Base-by-base conservation (phyloP, 1,139 yeast genomes). In the Eremothecium cymbalariae region DNA sequence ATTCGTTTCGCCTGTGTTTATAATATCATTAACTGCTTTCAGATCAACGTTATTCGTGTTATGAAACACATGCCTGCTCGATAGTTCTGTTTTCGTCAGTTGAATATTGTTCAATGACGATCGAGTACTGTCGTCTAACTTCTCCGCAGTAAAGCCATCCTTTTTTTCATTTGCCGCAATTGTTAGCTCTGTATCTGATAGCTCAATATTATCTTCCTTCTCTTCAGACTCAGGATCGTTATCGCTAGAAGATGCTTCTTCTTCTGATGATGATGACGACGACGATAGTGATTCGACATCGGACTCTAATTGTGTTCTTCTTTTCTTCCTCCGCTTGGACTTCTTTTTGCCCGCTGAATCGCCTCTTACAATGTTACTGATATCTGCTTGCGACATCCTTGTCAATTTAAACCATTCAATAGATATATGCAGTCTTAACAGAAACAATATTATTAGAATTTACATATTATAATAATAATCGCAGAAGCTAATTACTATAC, bases 221-320 rank as follows among this genome's bases (percentile, higher is more conserved):
- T 41, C 43, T 7, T 36, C 38, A 7, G 9, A 34, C 6, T 30
- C 35, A 12, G 34, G 47, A n/a, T 31, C 27, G 23, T 36, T 50
- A n/a, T n/a, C n/a, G n/a, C n/a, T n/a, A n/a, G n/a, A n/a, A n/a
- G n/a, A n/a, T 4, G 33, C 20, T 21, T 44, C 49, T 12, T 43
- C 36, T 20, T 49, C 58, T 21, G 40, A 38, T 7, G 48, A 58
- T 4, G 51, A 43, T 5, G 46, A 41, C 3, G 54, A 44, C 8
- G 50, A 47, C 6, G 59, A 52, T 2, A 51, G 57, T 4, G 65
- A 63, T 2, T 70, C 65, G 1, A 70, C 64, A 15, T 63, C 64
- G 6, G 75, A 70, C 16, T 65, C 65, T 21, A 72, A 74, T 37
- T 77, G 83, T 0, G 88, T 79, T 74, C 88, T 78, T 73, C 86